phyloP scores from a whole-genome alignment of 371 early-diverging fungal genomes.

The Mucor saturninus region DNA sequence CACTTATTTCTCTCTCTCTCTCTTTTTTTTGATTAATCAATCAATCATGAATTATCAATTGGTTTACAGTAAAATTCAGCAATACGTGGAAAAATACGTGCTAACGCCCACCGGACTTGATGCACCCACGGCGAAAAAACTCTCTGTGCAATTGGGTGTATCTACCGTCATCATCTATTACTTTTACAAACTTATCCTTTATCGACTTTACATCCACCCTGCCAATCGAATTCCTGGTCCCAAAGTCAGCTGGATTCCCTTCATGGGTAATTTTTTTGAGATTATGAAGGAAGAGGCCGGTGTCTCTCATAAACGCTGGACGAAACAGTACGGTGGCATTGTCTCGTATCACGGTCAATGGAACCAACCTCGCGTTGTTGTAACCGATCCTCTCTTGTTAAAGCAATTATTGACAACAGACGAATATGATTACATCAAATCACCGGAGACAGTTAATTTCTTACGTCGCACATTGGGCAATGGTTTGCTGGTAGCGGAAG shows the following conservation, averaged over 20 bases:
- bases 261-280: slow-evolving; percentile 56
- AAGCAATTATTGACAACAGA: slow-evolving; percentile 56
- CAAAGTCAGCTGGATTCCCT: slow-evolving; percentile 52
- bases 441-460: slow-evolving; percentile 28
- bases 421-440: slow-evolving; percentile 60
- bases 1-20: neutral
- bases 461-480: slow-evolving; percentile 52
- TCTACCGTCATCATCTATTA: slow-evolving; percentile 21
- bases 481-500: slow-evolving; percentile 66
- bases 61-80: slow-evolving; percentile 15
- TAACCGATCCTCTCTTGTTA: slow-evolving; percentile 57
- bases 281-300: slow-evolving; percentile 58
- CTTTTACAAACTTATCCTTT: slow-evolving; percentile 35
- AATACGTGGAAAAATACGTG: slow-evolving; percentile 10
- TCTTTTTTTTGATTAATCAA: neutral
- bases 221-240: slow-evolving; percentile 65
- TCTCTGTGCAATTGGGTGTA: slow-evolving; percentile 20
- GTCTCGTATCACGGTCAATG: slow-evolving; percentile 55
- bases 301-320: slow-evolving; percentile 55
- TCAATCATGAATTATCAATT: slow-evolving; percentile 10
- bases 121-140: slow-evolving; percentile 3
- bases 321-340: slow-evolving; percentile 58
- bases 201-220: slow-evolving; percentile 53
- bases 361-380: slow-evolving; percentile 53
- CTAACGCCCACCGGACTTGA: slow-evolving; percentile 10